These are phyloP conservation scores for Backusella psychrophila DNA, from an alignment of 192 early-diverging fungal genomes.

Conservation along the genomic window DNA sequence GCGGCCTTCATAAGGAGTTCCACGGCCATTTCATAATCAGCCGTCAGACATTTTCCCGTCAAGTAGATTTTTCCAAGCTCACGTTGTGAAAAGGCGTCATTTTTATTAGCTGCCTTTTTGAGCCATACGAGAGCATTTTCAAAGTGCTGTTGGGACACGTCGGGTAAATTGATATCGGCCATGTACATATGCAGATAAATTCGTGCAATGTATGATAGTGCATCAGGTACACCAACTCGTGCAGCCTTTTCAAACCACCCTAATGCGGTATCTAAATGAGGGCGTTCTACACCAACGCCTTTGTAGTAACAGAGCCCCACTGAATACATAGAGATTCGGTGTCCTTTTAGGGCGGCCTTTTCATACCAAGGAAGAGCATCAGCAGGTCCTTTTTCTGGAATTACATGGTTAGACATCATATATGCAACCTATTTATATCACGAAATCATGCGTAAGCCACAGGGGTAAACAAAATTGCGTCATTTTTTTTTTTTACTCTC, in stretches of 20 bases:
- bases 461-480: constrained; percentile 9
- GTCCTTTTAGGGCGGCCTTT: constrained; percentile 33
- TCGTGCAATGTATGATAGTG: constrained; percentile 22
- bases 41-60: constrained; percentile 25
- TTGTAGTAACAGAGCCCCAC: constrained; percentile 32
- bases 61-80: constrained; percentile 40
- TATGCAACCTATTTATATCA: constrained; percentile 26
- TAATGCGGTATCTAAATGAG: constrained; percentile 26
- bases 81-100: constrained; percentile 30
- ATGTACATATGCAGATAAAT: constrained; percentile 12
- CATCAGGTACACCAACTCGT: constrained; percentile 17
- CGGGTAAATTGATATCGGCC: neutral
- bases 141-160: constrained; percentile 4
- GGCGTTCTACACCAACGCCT: constrained; percentile 19
- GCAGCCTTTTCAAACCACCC: constrained; percentile 34
- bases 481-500: neutral
- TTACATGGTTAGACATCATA: constrained; percentile 39
- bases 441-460: constrained; percentile 1
- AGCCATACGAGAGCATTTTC: constrained; percentile 30
- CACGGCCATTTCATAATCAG: constrained; percentile 28
- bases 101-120: constrained; percentile 31
- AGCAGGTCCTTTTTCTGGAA: constrained; percentile 17
- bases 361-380: constrained; percentile 41
- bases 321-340: constrained; percentile 24
- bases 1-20: constrained; percentile 39